Evolutionary conservation across 192 early-diverging fungal species (phyloP).

Genomic region (Martensiomyces pterosporus): DNA sequence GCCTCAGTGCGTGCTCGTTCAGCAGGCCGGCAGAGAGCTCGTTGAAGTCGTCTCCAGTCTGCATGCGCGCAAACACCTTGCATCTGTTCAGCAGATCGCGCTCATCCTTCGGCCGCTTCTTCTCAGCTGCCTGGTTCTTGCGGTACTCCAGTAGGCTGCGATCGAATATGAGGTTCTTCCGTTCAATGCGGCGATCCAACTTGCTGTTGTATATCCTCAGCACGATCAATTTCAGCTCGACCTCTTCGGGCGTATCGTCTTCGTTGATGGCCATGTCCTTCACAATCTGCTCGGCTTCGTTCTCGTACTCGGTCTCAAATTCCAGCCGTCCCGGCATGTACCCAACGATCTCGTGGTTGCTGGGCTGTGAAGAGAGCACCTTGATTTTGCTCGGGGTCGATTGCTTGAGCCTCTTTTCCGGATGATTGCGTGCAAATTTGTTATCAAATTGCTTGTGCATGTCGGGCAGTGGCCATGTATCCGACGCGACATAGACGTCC

Average conservation of each 20-base stretch:
- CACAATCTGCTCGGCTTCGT: slow-evolving; percentile 90
- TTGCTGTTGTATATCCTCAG: slow-evolving; percentile 91
- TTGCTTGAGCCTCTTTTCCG: slow-evolving; percentile 14
- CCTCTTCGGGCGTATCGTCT: slow-evolving; percentile 80
- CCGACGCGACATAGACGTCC: slow-evolving; percentile 70
- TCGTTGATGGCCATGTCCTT: slow-evolving; percentile 94
- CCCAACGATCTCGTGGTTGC: slow-evolving; percentile 94
- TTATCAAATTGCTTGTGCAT: slow-evolving; percentile 67
- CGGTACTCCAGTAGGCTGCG: slow-evolving; percentile 82
- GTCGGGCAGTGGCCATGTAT: slow-evolving; percentile 79
- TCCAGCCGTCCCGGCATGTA: slow-evolving; percentile 96
- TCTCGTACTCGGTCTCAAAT: slow-evolving; percentile 95
- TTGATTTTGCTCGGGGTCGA: slow-evolving; percentile 44
- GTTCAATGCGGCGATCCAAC: slow-evolving; percentile 73
- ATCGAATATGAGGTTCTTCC: slow-evolving; percentile 90
- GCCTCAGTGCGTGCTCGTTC: slow-evolving; percentile 70
- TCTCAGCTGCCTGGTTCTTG: slow-evolving; percentile 72
- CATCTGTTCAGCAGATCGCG: slow-evolving; percentile 74
- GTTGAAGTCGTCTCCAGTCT: slow-evolving; percentile 78
- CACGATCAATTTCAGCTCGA: slow-evolving; percentile 83
- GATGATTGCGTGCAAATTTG: slow-evolving; percentile 11
- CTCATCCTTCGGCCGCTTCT: slow-evolving; percentile 82
- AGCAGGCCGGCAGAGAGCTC: slow-evolving; percentile 65
- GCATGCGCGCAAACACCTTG: slow-evolving; percentile 84
- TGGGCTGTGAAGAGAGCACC: slow-evolving; percentile 77